These are phyloP conservation scores for Fusarium sp. DNA, from an alignment of 2,329 filamentous ascomycete genomes.

Conservation along the genomic window DNA sequence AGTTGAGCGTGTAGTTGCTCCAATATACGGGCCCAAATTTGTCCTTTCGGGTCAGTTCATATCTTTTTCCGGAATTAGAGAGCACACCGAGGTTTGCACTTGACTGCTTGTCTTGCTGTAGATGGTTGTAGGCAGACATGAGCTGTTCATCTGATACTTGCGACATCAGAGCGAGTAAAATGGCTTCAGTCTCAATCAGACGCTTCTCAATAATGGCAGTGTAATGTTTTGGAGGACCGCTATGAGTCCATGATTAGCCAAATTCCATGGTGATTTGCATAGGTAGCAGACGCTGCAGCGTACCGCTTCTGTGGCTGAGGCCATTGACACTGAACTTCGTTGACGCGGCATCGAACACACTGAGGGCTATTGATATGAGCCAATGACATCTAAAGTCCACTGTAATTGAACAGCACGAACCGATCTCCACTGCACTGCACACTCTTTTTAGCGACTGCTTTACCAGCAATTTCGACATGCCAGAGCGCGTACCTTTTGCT, in stretches of 20 bases:
- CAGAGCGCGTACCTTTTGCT: constrained; percentile 1
- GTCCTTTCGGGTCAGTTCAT: neutral
- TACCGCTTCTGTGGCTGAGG: constrained; percentile 3
- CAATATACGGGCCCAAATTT: neutral
- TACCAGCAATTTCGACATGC: neutral
- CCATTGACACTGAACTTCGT: neutral
- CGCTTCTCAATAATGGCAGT: neutral
- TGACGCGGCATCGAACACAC: neutral
- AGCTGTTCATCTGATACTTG: constrained; percentile 1
- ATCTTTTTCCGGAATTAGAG: neutral
- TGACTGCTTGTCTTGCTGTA: neutral
- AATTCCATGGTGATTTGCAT: neutral
- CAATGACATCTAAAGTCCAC: neutral
- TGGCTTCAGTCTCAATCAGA: neutral
- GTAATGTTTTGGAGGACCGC: neutral
- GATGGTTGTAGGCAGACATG: neutral
- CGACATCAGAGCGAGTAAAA: neutral
- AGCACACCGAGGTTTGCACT: neutral
- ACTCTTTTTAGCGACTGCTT: neutral
- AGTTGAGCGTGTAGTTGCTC: neutral
- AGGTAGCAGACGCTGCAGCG: neutral
- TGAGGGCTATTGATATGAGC: neutral
- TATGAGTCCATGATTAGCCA: neutral
- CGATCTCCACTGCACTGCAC: neutral
- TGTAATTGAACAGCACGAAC: neutral